Conservation (phyloP, 164 flowering plant genomes). For the Sedum album region DNA sequence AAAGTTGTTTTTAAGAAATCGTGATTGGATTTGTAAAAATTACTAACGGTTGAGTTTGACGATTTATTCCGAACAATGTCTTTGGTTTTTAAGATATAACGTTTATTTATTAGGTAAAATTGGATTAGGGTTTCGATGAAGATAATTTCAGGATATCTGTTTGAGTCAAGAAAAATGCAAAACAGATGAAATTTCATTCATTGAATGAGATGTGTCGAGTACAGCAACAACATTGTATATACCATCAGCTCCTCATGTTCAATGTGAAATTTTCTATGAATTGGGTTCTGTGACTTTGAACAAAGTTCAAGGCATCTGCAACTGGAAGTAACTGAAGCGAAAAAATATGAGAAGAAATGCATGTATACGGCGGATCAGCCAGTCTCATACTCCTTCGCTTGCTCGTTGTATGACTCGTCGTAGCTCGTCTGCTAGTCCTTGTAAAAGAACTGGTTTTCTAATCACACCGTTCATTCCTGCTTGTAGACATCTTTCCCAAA, state of each 20-base stretch:
- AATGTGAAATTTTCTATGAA: slow-evolving; percentile 1
- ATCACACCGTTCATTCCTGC: slow-evolving; percentile 41
- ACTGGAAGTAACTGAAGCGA: background rate
- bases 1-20: too few relatives aligned
- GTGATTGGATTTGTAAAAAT: too few relatives aligned
- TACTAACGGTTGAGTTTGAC: too few relatives aligned
- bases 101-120: too few relatives aligned
- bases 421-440: slow-evolving; percentile 40
- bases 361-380: background rate
- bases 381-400: slow-evolving; percentile 18
- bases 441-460: slow-evolving; percentile 38
- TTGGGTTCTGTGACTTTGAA: background rate
- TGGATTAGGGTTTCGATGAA: too few relatives aligned
- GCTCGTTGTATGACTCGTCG: slow-evolving; percentile 25
- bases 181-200: background rate
- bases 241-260: slow-evolving; percentile 1
- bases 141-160: too few relatives aligned
- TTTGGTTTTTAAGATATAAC: too few relatives aligned
- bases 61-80: too few relatives aligned
- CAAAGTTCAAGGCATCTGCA: background rate
- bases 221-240: background rate
- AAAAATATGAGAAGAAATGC: background rate
- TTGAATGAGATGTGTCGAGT: background rate
- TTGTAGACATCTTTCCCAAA: slow-evolving; percentile 30
- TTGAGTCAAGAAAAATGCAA: too few relatives aligned